Evolutionary conservation across 768 basidiomycete species (phyloP), one percentile per base, ranked within the genome.

Genomic region (Psilocybe subaeruginosa): DNA sequence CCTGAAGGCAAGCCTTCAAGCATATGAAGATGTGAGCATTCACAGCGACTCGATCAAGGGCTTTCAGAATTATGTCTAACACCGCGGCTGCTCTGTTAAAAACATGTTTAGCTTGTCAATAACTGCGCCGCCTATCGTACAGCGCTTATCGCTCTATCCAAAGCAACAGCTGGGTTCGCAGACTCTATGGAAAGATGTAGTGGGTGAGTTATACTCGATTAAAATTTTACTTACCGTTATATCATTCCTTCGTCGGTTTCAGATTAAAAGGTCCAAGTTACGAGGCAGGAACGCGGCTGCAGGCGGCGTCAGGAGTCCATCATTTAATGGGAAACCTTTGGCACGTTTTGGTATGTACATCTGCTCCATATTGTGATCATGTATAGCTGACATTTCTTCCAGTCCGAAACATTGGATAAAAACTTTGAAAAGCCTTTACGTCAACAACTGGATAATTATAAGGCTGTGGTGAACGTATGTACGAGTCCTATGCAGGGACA

Each of bases 321-420:
- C 92, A 96, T 73, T 84, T 98, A 65, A 89, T 97, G 66, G 88
- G 90, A 53, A 97, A 96, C 72, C 93, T 96, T 66, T 95, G 92
- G 85, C 93, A 95, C 73, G 87, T 98, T 59, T 78, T 98, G 71
- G 93, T 94, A 63, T 62, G 88, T 80, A 49, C 46, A 49, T 47
- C 56, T 43, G 9, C 37, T 55, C 59, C 39, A 39, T 16, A 57
- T 43, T 30, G 39, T 17, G 8, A 60, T 39, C 23, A 12, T 23
- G 47, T 47, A 48, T 23, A 47, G 63, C 63, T 56, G 59, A 56
- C 23, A 53, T 54, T 17, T 31, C 53, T 55, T 27, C 23, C 64
- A 95, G 93, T 89, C 92, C 8, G 92, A 94, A 69, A 86, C 91
- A 3, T 78, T 97, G 49, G 92, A 95, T 72, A 89, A 89, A 69